Base-by-base conservation (phyloP, 192 early-diverging fungal species). In the Backusella tuberculispora region DNA sequence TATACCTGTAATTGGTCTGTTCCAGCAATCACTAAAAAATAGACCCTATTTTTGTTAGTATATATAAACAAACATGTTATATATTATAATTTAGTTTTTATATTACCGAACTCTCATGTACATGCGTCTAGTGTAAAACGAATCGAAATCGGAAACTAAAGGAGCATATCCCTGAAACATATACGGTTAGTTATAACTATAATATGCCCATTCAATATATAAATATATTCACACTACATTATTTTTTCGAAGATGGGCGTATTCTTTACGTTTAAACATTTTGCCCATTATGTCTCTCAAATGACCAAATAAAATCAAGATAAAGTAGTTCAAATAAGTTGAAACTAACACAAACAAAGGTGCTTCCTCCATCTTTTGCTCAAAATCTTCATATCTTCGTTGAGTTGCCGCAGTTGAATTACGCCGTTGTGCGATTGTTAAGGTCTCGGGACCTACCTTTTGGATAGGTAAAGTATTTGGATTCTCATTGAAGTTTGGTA, bases 71-170 rank as follows among this genome's bases (percentile, higher is more conserved):
- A 0, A 14, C 60, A 10, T 14, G 0, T 6, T 14, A 14, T 46
- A 14, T 8, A 19, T 21, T 68, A 15, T 40, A 41, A 7, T 45
- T 47, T 37, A 21, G 21, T 21, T 3, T 38, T 6, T 29, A 10
- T 4, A 44, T 40, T 83, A 83, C 81, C 81, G 74, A 80, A 96
- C 95, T 46, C 95, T 89, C 6, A 84, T 73, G 77, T 96, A 97
- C 63, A 97, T 84, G 15, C 93, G 90, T 17, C 95, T 90, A 71
- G 89, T 89, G 84, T 94, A 96, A 83, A 97, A 92, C 71, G 92
- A 95, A 82, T 97, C 94, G 84, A 97, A 97, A 74, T 95, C 95
- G 15, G 92, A 93, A 69, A 92, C 94, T 71, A 97, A 81, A 38
- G 95, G 92, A 48, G 95, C 95, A 74, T 89, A 94, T 4, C 95